Evolutionary conservation across 192 early-diverging fungal species (phyloP).

Genomic region (Linnemannia hyalina): DNA sequence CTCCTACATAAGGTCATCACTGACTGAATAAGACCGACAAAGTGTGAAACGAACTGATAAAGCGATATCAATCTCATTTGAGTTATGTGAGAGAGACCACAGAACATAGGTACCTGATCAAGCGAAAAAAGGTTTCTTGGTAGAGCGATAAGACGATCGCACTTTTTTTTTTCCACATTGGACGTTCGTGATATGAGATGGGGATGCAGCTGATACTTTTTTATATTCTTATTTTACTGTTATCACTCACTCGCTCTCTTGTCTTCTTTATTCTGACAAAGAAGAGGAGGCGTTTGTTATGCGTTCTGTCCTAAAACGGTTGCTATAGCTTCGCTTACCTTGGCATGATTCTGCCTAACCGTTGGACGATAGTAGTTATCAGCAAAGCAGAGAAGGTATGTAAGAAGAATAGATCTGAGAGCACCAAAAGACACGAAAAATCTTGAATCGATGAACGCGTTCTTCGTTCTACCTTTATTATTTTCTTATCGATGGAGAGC

Average conservation of each 20-base stretch:
- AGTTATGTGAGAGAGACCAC: background rate
- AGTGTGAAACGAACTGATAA: background rate
- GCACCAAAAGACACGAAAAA: background rate
- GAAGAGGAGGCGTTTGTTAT: background rate
- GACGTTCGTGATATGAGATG: background rate
- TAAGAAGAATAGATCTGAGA: background rate
- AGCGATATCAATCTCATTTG: background rate
- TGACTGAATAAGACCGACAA: background rate
- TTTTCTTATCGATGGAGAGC: background rate
- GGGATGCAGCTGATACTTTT: background rate
- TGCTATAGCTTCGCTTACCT: background rate
- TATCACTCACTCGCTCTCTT: background rate
- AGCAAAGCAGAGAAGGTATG: background rate
- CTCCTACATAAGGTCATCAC: background rate
- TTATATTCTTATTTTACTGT: background rate
- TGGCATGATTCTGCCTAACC: background rate
- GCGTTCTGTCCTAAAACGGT: background rate
- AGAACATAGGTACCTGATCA: too few species aligned
- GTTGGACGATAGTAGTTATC: background rate
- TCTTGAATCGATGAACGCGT: background rate
- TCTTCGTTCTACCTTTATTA: background rate
- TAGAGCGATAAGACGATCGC: conserved; percentile 1
- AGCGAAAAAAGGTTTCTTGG: background rate
- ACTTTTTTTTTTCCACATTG: background rate
- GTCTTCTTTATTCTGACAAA: too few species aligned